Evolutionary conservation across 306 rosid genomes (phyloP), one percentile per base, ranked within the genome.

Genomic region (Phaseolus lunatus): DNA sequence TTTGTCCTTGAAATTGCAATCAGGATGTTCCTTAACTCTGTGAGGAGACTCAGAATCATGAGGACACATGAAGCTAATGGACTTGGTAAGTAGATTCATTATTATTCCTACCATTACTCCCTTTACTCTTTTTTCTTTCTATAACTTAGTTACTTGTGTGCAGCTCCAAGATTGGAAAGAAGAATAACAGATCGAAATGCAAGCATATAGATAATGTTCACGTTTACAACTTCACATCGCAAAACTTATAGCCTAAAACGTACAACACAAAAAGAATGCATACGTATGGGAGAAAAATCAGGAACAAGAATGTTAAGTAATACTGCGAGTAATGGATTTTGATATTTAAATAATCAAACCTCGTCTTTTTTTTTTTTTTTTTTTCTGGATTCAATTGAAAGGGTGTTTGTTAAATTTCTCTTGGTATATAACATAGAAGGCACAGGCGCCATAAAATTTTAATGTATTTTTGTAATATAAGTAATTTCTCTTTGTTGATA

Each of bases 11-110:
- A 19, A 78, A 54, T 82, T 80, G 65, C 63, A 19, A 66, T 64
- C 91, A 92, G 93, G 90, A 92, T 92, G 96, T 90, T 92, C 78
- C 80, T 89, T 44, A 67, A 77, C 78, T 87, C 92, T 2, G 91
- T 87, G 70, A 90, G 85, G 90, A 86, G 96, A 90, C 88, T 92
- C 12, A 86, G 91, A 83, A 88, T 92, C 52, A 92, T 92, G 96
- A 90, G 84, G 86, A 85, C 89, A 27, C 70, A 86, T 63, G 92
- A 89, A 72, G 87, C 88, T 35, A 88, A 86, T 58, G 90, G 90
- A 70, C 88, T 88, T 68, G 87, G 90, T 87, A 81, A 47, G 88
- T 57, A 77, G 66, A 64, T 59, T 26, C 22, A 23, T 39, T 47
- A 22, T 37, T 50, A 69, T 69, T 59, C 37, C 6, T 19, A 52